Base-by-base conservation (phyloP, 2,329 filamentous ascomycete genomes). In the Taxawa tesnikishii region DNA sequence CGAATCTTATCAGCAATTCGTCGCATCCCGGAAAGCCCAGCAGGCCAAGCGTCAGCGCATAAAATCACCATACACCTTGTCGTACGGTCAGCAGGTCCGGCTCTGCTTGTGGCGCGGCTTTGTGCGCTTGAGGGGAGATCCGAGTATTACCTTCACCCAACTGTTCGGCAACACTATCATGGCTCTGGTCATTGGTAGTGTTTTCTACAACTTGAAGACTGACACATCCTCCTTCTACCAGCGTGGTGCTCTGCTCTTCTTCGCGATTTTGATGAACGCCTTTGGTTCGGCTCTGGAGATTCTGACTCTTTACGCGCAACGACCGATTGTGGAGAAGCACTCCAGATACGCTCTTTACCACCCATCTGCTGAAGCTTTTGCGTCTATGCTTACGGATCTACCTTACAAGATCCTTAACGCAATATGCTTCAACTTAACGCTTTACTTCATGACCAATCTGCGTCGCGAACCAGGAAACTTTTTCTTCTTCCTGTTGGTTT, bases 281-380 rank as follows among this genome's bases (percentile, higher is more conserved):
- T 90, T 92, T 48, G 69, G 77, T 39, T 80, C 75, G 51, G 79
- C 80, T 34, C 68, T 90, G 24, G 83, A 90, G 66, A 90, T 94
- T 50, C 58, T 90, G 19, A 85, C 82, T 0, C 68, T 94, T 4
- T 94, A 90, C 51, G 73, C 82, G 2, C 85, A 94, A 69, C 79
- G 87, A 23, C 80, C 82, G 2, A 93, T 94, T 46, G 83, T 94
- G 38, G 84, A 94, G 51, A 94, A 94, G 53, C 87, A 94, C 46
- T 62, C 69, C 34, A 75, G 80, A 36, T 94, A 93, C 51, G 84
- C 85, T 12, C 67, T 94, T 12, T 93, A 94, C 47, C 87, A 93
- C 48, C 84, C 87, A 0, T 85, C 80, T 7, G 80, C 84, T 11
- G 85, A 94, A 65, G 83, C 84, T n/a, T 68, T 83, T 37, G 75